These are phyloP conservation scores for Kwoniella sp. DNA, from an alignment of 768 basidiomycete genomes.

Conservation along the genomic window DNA sequence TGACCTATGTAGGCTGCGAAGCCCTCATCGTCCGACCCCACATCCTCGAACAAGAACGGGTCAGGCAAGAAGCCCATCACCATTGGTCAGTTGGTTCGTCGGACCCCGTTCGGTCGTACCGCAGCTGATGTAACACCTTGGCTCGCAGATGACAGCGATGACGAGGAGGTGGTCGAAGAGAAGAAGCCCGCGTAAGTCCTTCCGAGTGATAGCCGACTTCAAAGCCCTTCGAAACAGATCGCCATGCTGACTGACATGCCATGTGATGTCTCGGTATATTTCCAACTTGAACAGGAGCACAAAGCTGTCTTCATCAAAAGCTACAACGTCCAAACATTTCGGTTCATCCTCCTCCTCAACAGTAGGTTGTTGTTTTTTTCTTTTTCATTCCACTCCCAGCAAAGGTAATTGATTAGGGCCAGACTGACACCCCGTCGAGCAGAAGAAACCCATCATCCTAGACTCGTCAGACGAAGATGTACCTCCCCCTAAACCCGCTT, in stretches of 20 bases:
- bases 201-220: slow-evolving; percentile 5
- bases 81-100: slow-evolving; percentile 29
- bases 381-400: no score
- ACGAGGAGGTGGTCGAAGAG: slow-evolving; percentile 32
- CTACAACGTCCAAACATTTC: slow-evolving; percentile 40
- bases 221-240: no score
- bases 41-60: slow-evolving; percentile 21
- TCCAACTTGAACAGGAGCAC: neutral
- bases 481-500: slow-evolving; percentile 18
- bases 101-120: no score
- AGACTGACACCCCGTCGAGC: no score
- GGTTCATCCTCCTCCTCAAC: slow-evolving; percentile 30
- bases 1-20: slow-evolving; percentile 6
- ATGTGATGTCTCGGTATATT: no score
- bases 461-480: slow-evolving; percentile 23
- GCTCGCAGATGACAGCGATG: slow-evolving; percentile 42
- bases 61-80: slow-evolving; percentile 43
- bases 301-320: slow-evolving; percentile 6
- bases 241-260: no score
- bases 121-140: neutral
- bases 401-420: no score
- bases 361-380: slow-evolving; percentile 1
- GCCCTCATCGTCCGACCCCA: neutral
- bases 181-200: slow-evolving; percentile 22
- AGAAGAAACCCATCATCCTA: slow-evolving; percentile 34